Base-by-base conservation (phyloP, 2,329 filamentous ascomycete genomes). In the Hortaea werneckii region DNA sequence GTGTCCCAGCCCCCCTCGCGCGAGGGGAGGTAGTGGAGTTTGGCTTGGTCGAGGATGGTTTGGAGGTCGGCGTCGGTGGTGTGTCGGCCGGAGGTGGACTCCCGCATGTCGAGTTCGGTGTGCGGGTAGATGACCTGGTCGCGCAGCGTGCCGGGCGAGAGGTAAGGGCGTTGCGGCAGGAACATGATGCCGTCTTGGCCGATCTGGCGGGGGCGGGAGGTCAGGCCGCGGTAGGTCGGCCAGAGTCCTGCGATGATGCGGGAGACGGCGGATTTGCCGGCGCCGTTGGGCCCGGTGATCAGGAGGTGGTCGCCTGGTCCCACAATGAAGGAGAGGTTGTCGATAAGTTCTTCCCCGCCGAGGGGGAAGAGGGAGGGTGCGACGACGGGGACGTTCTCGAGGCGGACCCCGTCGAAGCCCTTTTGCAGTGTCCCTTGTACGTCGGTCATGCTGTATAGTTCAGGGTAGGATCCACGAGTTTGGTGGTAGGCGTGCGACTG, bases 81-180 rank as follows among this genome's bases (percentile, higher is more conserved):
- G 3, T 78, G 79, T 56, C 83, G 82, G 11, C 83, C 80, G 50
- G 83, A n/a, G n/a, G n/a, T n/a, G n/a, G n/a, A 20, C 49, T 86
- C 82, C 29, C 80, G 82, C 92, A 98, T 96, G 58, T 98, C 92
- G 37, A 89, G 72, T 62, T 94, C 90, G 5, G 87, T 90, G 58
- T 98, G 88, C 0, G 92, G 92, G 57, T 98, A 98, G 61, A 96
- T 95, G 58, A 98, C 87, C 68, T 98, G 94, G 59, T 98, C 94
- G 27, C 92, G 83, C 7, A 96, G 74, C 1, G 92, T 96, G 32
- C 92, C 92, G 20, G 90, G 85, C 63, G 83, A 90, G 30, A 96
- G 78, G 59, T 96, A 96, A 0, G 90, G 88, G 11, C 90, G 78
- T 65, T 98, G 92, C 0, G 92, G 92, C 9, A 98, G 76, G 68